Evolutionary conservation across 1,139 yeast genomes (phyloP).

Genomic region (Zygosaccharomyces sapae): DNA sequence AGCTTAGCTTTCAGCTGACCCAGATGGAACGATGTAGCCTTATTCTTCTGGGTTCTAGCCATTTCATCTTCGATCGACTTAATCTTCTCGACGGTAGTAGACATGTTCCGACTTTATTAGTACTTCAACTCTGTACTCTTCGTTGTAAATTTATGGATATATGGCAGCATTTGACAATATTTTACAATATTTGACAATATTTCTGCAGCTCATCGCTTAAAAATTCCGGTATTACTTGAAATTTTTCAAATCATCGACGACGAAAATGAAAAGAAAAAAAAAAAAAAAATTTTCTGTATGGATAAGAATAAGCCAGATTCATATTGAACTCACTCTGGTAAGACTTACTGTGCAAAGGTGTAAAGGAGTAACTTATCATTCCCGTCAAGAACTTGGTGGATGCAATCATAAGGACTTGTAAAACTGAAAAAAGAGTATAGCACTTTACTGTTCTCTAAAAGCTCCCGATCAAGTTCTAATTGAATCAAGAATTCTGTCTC

Average conservation of each 20-base stretch:
- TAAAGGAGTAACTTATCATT: neutral
- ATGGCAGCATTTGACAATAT: too few relatives aligned
- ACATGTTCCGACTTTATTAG: constrained; percentile 36
- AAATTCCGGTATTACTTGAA: constrained; percentile 9
- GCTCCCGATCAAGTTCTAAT: neutral
- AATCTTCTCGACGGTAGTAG: constrained; percentile 86
- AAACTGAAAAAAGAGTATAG: too few relatives aligned
- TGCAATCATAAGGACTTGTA: neutral
- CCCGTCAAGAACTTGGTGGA: neutral
- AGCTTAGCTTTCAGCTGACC: constrained; percentile 95
- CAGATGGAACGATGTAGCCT: constrained; percentile 92
- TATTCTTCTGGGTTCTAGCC: constrained; percentile 94
- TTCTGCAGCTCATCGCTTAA: constrained; percentile 13
- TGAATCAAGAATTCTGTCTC: neutral
- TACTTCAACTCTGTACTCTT: neutral
- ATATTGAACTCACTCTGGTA: too few relatives aligned
- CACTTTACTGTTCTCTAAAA: neutral
- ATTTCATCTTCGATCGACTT: constrained; percentile 89
- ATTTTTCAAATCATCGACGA: constrained; percentile 3
- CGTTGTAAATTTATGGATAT: too few relatives aligned
- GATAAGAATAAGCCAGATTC: too few relatives aligned
- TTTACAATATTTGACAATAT: neutral
- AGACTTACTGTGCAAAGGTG: neutral
- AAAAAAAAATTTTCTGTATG: too few relatives aligned
- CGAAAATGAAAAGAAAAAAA: constrained; percentile 14